phyloP scores from a whole-genome alignment of 768 basidiomycete genomes.

The Favolaschia claudopus region DNA sequence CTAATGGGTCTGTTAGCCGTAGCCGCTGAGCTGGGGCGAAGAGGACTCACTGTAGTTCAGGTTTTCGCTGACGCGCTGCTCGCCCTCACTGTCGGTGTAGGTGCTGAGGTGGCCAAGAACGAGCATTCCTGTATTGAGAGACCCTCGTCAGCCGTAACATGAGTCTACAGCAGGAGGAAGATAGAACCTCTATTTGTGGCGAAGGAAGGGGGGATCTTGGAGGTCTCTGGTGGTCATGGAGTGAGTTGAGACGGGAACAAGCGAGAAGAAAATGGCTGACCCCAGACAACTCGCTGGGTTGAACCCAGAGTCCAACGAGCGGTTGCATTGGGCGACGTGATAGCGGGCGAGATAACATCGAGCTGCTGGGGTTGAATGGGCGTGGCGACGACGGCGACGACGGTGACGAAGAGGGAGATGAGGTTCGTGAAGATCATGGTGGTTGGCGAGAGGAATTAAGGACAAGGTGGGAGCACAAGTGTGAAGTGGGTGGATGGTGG shows the following conservation, averaged over 20 bases:
- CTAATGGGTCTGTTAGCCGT: constrained; percentile 20
- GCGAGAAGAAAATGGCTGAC: constrained; percentile 20
- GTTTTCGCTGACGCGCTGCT: constrained; percentile 47
- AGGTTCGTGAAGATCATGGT: constrained; percentile 28
- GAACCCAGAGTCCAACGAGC: constrained; percentile 43
- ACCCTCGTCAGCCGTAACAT: too few relatives aligned
- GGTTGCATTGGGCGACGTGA: constrained; percentile 42
- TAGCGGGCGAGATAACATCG: constrained; percentile 45
- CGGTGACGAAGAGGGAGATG: constrained; percentile 35
- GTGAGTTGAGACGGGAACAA: not conserved
- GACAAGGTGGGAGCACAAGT: constrained; percentile 15
- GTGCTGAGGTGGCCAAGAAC: constrained; percentile 48
- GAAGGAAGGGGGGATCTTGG: not conserved
- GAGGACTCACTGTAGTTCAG: constrained; percentile 50
- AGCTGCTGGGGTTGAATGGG: constrained; percentile 31
- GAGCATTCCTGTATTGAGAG: constrained; percentile 45
- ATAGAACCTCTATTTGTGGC: constrained; percentile 31
- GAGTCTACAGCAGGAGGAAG: constrained; percentile 52
- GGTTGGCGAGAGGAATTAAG: not conserved
- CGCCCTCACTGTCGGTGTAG: constrained; percentile 7
- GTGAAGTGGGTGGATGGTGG: constrained; percentile 13
- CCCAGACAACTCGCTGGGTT: constrained; percentile 49
- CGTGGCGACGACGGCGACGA: constrained; percentile 28
- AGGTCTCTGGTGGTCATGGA: not conserved
- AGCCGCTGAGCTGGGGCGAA: not conserved